Evolutionary conservation across 2,329 filamentous ascomycete genomes (phyloP).

Genomic region (Ophiostoma quercus): DNA sequence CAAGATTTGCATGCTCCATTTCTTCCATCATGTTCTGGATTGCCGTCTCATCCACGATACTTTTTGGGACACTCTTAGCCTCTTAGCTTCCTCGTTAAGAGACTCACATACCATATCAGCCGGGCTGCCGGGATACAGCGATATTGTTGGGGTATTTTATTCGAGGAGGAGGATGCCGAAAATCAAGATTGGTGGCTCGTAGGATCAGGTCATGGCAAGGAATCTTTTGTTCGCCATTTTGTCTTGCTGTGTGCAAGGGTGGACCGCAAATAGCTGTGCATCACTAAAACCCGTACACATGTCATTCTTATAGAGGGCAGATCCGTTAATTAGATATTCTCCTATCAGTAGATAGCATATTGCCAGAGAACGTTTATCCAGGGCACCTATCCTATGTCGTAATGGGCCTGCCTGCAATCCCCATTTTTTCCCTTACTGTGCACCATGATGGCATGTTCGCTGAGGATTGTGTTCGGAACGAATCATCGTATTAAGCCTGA

Average conservation of each 20-base stretch:
- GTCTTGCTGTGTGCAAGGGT: neutral
- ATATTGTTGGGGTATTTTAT: neutral
- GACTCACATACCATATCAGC: neutral
- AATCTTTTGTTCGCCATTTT: neutral
- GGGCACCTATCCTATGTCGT: neutral
- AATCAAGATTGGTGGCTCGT: neutral
- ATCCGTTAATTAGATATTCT: neutral
- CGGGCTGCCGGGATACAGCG: no score
- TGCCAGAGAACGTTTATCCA: neutral
- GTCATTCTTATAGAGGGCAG: neutral
- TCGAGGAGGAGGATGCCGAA: neutral
- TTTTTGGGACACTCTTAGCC: neutral
- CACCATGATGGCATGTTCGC: no score
- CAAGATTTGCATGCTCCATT: constrained; percentile 2
- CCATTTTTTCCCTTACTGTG: no score
- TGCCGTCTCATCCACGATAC: neutral
- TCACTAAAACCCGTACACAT: neutral
- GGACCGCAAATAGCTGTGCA: neutral
- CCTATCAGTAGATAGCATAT: constrained; percentile 6
- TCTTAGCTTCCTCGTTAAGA: no score
- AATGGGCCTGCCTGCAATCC: no score
- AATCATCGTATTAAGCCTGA: no score
- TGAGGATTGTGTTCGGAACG: no score
- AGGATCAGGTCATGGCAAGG: neutral
- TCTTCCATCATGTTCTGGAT: neutral